Base-by-base conservation (phyloP, 2,329 filamentous ascomycete genomes). In the Lasiodiplodia sp. region DNA sequence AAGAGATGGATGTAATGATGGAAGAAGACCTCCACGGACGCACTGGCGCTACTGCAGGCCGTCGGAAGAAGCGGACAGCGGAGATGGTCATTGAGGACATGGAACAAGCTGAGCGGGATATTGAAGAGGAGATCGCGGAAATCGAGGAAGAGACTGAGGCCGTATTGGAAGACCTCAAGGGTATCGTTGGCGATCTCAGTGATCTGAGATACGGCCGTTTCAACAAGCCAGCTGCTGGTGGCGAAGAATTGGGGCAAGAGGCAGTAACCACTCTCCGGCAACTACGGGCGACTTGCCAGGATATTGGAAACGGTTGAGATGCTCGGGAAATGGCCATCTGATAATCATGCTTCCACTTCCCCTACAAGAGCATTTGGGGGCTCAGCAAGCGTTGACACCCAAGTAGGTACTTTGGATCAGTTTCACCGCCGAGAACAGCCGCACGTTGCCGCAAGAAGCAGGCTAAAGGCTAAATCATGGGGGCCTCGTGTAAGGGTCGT, bases 131-230 rank as follows among this genome's bases (percentile, higher is more conserved):
- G 75, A 88, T 95, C 67, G 82, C 84, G 69, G 83, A 82, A 49
- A 83, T 94, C 4, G 87, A 92, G 72, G 82, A 86, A 40, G 90
- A 95, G 72, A 88, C 91, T 66, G 83, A 84, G 0, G 77, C 78
- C 1, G 81, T 93, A 3, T 79, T 91, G 6, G 83, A 86, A 4
- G 86, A 88, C 12, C 86, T 96, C 64, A 85, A 86, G 71, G 85
- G 88, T 68, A 90, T 86, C 0, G 86, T 96, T 18, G 91, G 91
- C 38, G 88, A 87, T 58, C 82, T 97, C 77, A 96, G 93, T 78
- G 92, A 96, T 79, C 84, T 97, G 67, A 89, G 92, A 56, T 95
- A 96, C 75, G 93, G 94, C 47, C 90, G 89, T 67, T 86, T 96
- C 69, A 79, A 80, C 49, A 81, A 80, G 28, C 77, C 82, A 28